Evolutionary conservation across 352 stramenopile species (phyloP), one percentile per base, ranked within the genome.

Genomic region (Phytophthora capsici): DNA sequence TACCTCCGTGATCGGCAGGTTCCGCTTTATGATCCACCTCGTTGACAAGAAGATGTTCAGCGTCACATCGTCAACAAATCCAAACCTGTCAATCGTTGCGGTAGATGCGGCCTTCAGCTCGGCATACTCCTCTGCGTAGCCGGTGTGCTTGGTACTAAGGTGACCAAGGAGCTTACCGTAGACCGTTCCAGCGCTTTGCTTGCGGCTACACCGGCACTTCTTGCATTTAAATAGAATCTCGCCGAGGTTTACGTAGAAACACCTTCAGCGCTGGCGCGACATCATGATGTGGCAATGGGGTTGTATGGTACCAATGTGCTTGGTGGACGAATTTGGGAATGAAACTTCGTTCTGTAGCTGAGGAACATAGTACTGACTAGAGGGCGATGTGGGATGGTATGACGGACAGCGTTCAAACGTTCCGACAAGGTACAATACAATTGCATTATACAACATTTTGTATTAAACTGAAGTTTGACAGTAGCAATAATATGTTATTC

Each of bases 171-270:
- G 54, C 9, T 63, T 32, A 44, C n/a, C 45, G 54, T 54, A 63
- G 28, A 41, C 54, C 19, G 30, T 55, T 4, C 41, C 54, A 1
- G 28, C 23, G 5, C 43, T 28, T 54, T 48, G 55, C 55, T 63
- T 54, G 30, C 43, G 55, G 41, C 32, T 37, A 34, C 26, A 38
- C 2, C 55, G 32, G 32, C 55, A 63, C 30, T 63, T 52, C 55
- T 48, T 63, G 55, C 44, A 63, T 45, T 52, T 19, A 44, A 63
- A 63, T 3, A 13, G 40, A 32, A 43, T 34, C 14, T 46, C 55
- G n/a, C 41, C 43, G 28, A 54, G 28, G 14, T 63, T 23, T 14
- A 32, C 12, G 55, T 30, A 63, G 55, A 40, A 63, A 44, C 45
- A 62, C 7, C 37, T 23, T 14, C 51, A 36, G 38, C 49, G 51